Percentiles rank a stretch among this genome's conserved stretches.
phyloP scores from a whole-genome alignment of 75 land plant genomes.

The Picea sitchensis region DNA sequence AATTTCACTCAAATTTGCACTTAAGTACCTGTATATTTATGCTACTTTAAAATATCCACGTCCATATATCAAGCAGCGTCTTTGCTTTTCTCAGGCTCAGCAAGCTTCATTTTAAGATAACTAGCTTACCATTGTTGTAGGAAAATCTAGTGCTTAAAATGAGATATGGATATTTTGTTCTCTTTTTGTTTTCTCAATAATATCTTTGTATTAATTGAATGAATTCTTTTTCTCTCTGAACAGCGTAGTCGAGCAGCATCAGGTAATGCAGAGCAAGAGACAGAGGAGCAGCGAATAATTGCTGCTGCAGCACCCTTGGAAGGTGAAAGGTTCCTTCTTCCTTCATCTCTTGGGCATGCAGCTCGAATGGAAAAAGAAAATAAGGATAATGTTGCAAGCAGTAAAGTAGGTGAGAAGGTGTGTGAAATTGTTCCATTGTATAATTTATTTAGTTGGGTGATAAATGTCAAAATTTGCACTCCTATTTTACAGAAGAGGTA shows the following conservation, averaged over 20 bases:
- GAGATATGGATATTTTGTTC: background rate
- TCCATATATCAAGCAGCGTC: too few species aligned
- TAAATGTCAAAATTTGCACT: background rate
- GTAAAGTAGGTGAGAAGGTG: slow-evolving; percentile 11
- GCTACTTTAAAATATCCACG: too few species aligned
- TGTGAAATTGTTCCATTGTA: background rate
- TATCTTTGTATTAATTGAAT: background rate
- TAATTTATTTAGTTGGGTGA: background rate
- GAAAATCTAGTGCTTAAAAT: background rate
- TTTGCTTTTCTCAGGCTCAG: background rate
- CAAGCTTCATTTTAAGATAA: background rate
- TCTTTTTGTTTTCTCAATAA: too few species aligned
- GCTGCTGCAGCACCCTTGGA: slow-evolving; percentile 42
- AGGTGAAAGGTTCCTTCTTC: slow-evolving; percentile 36
- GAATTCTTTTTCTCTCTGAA: slow-evolving; percentile 9
- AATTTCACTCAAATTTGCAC: too few species aligned
- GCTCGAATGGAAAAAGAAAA: slow-evolving; percentile 6
- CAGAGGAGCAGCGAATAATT: slow-evolving; percentile 32
- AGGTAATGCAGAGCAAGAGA: slow-evolving; percentile 1
- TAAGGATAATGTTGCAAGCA: background rate
- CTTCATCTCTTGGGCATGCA: slow-evolving; percentile 15
- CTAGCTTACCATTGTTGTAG: background rate
- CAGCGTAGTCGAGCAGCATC: slow-evolving; percentile 16
- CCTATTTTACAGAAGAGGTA: background rate
- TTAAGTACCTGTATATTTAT: too few species aligned